These are phyloP conservation scores for Sphagnum tenellum DNA, from an alignment of 225 moss, liverwort and hornwort genomes.

Conservation along the genomic window DNA sequence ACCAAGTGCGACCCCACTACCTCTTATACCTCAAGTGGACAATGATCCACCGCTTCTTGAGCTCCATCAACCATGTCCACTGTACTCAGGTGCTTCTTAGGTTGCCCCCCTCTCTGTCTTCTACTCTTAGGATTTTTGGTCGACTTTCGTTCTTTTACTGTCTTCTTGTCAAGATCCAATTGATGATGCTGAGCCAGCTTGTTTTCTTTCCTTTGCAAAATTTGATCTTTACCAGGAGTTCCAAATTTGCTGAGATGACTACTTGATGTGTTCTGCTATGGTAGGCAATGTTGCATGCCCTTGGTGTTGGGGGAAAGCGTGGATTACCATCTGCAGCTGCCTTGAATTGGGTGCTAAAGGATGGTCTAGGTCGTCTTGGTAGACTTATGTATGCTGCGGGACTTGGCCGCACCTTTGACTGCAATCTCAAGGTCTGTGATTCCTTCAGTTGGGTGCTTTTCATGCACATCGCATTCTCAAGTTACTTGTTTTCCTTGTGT, in stretches of 20 bases:
- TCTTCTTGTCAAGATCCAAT: not conserved
- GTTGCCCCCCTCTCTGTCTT: not conserved
- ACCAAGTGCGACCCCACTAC: slow-evolving; percentile 82
- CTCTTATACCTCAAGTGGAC: slow-evolving; percentile 84
- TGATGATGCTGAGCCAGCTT: not conserved
- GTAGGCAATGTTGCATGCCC: slow-evolving; percentile 95
- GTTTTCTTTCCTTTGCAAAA: slow-evolving; percentile 3
- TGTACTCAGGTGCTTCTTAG: slow-evolving; percentile 64
- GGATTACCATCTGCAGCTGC: slow-evolving; percentile 87
- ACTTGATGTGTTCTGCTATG: slow-evolving; percentile 10
- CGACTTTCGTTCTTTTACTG: no score
- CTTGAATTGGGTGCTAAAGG: slow-evolving; percentile 93
- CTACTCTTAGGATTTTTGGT: not conserved
- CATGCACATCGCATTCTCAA: not conserved
- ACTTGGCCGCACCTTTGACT: slow-evolving; percentile 85
- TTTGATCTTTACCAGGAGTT: not conserved
- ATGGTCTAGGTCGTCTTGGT: slow-evolving; percentile 87
- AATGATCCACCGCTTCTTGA: slow-evolving; percentile 64
- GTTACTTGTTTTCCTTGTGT: not conserved
- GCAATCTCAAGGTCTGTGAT: slow-evolving; percentile 63
- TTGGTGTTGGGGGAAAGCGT: slow-evolving; percentile 82
- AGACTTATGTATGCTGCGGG: slow-evolving; percentile 63
- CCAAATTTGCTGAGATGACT: no score
- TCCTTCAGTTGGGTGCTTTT: not conserved
- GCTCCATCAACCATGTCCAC: slow-evolving; percentile 85